Conservation (phyloP, 306 rosid genomes). For the Hippophae tibetana region DNA sequence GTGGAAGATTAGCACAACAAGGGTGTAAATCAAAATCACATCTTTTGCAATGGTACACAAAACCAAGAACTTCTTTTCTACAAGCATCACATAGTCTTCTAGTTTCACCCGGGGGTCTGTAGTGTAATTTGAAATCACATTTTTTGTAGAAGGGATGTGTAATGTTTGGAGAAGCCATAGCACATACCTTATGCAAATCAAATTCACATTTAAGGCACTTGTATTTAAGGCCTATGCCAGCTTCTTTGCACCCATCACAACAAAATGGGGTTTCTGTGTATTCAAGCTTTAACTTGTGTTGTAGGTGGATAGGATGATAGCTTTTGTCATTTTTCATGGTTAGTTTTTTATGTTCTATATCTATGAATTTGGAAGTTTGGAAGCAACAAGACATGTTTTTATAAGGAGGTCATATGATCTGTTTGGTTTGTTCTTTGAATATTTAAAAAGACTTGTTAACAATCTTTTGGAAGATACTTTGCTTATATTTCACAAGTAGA, state of each 20-base stretch:
- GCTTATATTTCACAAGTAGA: too few relatives aligned
- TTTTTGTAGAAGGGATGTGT: slow-evolving; percentile 34
- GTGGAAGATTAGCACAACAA: slow-evolving; percentile 47
- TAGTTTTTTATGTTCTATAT: neutral
- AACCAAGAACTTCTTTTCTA: slow-evolving; percentile 32
- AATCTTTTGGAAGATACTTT: too few relatives aligned
- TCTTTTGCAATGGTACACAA: slow-evolving; percentile 41
- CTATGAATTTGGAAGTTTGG: neutral
- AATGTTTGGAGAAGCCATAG: slow-evolving; percentile 20
- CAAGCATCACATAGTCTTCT: slow-evolving; percentile 41
- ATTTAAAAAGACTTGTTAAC: too few relatives aligned
- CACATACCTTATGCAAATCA: slow-evolving; percentile 38
- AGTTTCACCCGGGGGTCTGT: slow-evolving; percentile 23
- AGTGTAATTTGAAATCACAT: slow-evolving; percentile 34
- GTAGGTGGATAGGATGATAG: slow-evolving; percentile 38
- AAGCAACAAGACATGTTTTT: too few relatives aligned
- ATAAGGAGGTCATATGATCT: neutral
- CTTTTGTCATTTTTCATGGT: slow-evolving; percentile 29
- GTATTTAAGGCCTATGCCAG: slow-evolving; percentile 47
- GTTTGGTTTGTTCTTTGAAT: neutral
- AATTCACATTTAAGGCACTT: slow-evolving; percentile 35
- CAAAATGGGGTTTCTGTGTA: slow-evolving; percentile 41
- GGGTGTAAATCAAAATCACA: slow-evolving; percentile 53
- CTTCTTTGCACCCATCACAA: slow-evolving; percentile 59
- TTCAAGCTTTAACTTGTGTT: slow-evolving; percentile 36